phyloP scores from a whole-genome alignment of 1,139 yeast species.

The Tardiomyces digboiensis region DNA sequence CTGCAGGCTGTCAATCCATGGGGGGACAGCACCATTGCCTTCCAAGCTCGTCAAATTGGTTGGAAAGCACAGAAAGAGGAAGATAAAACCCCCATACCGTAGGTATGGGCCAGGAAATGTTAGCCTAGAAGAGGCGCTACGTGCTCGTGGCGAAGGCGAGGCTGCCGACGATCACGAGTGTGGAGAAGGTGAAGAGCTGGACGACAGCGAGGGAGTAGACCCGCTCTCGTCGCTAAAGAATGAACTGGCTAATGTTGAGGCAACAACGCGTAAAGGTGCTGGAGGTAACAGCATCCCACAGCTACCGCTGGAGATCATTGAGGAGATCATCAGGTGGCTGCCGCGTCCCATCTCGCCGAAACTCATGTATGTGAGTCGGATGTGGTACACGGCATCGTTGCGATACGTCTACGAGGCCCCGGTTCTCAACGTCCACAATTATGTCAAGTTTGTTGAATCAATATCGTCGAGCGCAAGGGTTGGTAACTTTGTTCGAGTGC shows the following conservation, averaged over 20 bases:
- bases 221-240: too few species aligned
- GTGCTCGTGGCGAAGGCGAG: constrained; percentile 1
- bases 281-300: constrained; percentile 22
- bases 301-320: constrained; percentile 54
- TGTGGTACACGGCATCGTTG: constrained; percentile 49
- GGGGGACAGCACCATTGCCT: too few species aligned
- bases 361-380: constrained; percentile 49
- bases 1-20: too few species aligned
- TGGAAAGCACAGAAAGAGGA: constrained; percentile 3
- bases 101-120: constrained; percentile 2
- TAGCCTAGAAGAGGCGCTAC: not conserved
- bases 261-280: too few species aligned
- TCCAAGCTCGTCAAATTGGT: constrained; percentile 1
- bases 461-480: constrained; percentile 28
- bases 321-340: constrained; percentile 37
- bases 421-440: constrained; percentile 52
- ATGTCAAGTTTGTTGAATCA: constrained; percentile 62
- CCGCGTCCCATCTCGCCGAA: constrained; percentile 34
- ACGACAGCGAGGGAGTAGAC: too few species aligned
- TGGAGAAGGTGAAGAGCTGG: too few species aligned
- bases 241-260: too few species aligned
- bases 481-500: constrained; percentile 26
- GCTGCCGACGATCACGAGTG: not conserved
- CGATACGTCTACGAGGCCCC: constrained; percentile 63
- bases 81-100: constrained; percentile 6